Conservation (phyloP, 768 basidiomycete species). For the Termitomyces sp. region DNA sequence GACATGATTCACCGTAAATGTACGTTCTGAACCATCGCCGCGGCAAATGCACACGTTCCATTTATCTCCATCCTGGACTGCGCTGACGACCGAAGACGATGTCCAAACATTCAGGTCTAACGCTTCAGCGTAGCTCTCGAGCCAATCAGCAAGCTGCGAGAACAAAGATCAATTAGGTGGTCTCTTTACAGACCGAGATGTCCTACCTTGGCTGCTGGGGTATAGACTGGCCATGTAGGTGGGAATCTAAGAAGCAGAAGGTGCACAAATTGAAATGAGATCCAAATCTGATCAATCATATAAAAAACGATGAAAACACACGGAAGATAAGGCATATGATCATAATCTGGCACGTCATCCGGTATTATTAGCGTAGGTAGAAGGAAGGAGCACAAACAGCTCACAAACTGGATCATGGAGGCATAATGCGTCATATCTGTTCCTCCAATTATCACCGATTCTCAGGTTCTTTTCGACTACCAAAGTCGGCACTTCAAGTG, state of each 20-base stretch:
- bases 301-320: conserved; percentile 21
- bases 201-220: conserved; percentile 46
- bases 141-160: conserved; percentile 55
- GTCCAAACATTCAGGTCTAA: conserved; percentile 66
- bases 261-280: not conserved
- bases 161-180: not conserved
- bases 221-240: conserved; percentile 53
- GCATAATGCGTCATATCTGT: conserved; percentile 61
- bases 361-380: not conserved
- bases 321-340: conserved; percentile 60
- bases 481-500: conserved; percentile 41
- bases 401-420: conserved; percentile 65
- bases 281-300: not conserved
- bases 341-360: conserved; percentile 33
- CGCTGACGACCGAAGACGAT: conserved; percentile 32
- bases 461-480: conserved; percentile 58
- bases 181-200: not conserved
- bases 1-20: conserved; percentile 43
- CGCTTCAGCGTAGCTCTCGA: conserved; percentile 56
- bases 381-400: conserved; percentile 20
- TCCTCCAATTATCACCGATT: conserved; percentile 64
- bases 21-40: conserved; percentile 27
- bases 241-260: conserved; percentile 40
- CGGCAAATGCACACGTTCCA: conserved; percentile 41
- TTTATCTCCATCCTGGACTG: conserved; percentile 26